These are phyloP conservation scores for Collybiopsis luxurians DNA, from an alignment of 768 basidiomycete species.

Conservation along the genomic window DNA sequence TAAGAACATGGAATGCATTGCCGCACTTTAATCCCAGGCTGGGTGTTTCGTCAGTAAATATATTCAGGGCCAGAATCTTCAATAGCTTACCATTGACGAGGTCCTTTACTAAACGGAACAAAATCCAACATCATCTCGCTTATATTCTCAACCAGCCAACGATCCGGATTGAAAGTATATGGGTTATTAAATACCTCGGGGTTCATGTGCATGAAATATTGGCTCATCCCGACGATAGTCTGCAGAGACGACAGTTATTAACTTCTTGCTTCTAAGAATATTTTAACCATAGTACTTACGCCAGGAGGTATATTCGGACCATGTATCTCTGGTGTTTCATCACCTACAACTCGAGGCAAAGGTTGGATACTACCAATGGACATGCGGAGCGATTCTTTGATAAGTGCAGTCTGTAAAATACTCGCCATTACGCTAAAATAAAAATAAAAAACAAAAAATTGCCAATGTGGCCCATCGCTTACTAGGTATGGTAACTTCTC, in stretches of 20 bases:
- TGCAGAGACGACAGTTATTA: constrained; percentile 12
- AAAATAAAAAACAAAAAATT: too few relatives aligned
- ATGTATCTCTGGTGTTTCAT: too few relatives aligned
- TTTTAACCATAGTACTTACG: too few relatives aligned
- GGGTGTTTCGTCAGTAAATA: background rate
- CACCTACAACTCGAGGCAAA: constrained; percentile 37
- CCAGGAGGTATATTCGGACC: too few relatives aligned
- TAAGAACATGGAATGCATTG: too few relatives aligned
- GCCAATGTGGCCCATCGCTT: too few relatives aligned
- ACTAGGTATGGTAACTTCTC: constrained; percentile 38
- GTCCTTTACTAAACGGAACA: too few relatives aligned
- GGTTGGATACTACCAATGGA: constrained; percentile 35
- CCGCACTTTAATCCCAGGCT: background rate
- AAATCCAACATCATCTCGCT: too few relatives aligned
- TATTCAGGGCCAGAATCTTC: background rate
- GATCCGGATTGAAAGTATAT: constrained; percentile 30
- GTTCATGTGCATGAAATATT: constrained; percentile 35
- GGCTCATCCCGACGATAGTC: constrained; percentile 40
- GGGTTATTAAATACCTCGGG: constrained; percentile 38
- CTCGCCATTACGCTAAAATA: too few relatives aligned
- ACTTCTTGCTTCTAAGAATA: background rate
- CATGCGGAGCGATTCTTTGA: constrained; percentile 44
- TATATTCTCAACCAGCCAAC: too few relatives aligned
- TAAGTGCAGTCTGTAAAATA: constrained; percentile 46
- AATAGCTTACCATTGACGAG: background rate